Base-by-base conservation (phyloP, 768 basidiomycete species). In the Myochromella boudieri region DNA sequence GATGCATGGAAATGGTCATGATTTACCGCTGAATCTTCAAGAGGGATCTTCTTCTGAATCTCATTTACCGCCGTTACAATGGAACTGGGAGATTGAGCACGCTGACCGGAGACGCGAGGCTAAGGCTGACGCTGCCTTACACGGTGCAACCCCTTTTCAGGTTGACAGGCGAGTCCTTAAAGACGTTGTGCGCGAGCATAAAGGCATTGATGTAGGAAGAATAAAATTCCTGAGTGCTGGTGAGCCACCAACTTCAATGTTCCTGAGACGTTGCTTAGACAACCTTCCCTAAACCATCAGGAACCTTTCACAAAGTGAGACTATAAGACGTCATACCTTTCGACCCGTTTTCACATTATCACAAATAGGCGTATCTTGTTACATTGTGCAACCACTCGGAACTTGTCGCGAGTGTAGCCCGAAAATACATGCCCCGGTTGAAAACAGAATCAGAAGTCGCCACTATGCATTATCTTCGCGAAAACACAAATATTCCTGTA, bases 401-500 rank as follows among this genome's bases (percentile, higher is more conserved):
- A 48, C 62, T 92, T 33, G 82, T 93, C 6, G 87, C 86, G 5
- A 80, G 89, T 29, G 87, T 92, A 18, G 90, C 90, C 3, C 83
- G 89, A 41, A 80, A 86, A 8, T 92, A 87, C 64, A 90, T 92
- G 87, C 85, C 89, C 1, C 78, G 85, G 26, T 76, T 91, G 54
- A 93, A 93, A 69, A 91, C 87, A 3, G 85, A 88, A 62, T 91
- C 90, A 0, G 91, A 93, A 60, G 85, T 91, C 6, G 89, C 90
- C 3, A 93, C 90, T 0, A 83, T 92, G 70, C 75, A 77, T n/a
- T 92, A 84, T 61, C 74, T 93, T 21, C 82, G 86, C 40, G 72
- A 83, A 54, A 74, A 80, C 53, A 87, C 87, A 4, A 66, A 68
- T 44, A 72, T 91, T 17, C 89, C 90, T 1, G 85, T 92, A 14